Evolutionary conservation across 2,329 filamentous ascomycete genomes (phyloP), one percentile per base, ranked within the genome.

Genomic region (Sporothrix luriei): DNA sequence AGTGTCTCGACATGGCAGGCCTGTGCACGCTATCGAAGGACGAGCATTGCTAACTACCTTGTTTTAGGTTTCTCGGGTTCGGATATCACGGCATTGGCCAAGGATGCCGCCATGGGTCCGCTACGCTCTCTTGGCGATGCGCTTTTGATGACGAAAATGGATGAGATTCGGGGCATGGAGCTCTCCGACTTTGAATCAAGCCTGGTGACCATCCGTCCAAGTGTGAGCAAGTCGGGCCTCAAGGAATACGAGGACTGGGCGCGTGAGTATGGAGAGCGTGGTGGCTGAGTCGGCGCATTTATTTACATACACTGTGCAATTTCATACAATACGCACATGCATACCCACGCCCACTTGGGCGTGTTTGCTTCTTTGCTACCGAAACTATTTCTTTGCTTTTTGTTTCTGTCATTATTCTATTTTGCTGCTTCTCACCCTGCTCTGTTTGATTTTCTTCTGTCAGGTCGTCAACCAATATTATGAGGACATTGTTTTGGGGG

Each of bases 61-160:
- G 68, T 61, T 51, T 3, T 69, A 97, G 94, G 93, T n/a, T 99
- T 97, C 80, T 97, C 93, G 10, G 95, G 95, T 57, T 97, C 93
- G 1, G 95, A 99, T 76, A 97, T 99, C 73, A 98, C 95, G 26
- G 94, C 95, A 1, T 83, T 99, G 10, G 95, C 95, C 9, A 99
- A 99, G 80, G 95, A 99, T 77, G 95, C 95, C 10, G 95, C 95
- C 2, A 99, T 99, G 95, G 94, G 95, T 0, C 95, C 95, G 0
- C 82, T 99, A 14, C 88, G 95, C 43, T 94, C 93, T 68, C 83
- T 98, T 2, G 95, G 95, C 33, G 95, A 98, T 78, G 92, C 91
- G 52, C 82, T 99, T 40, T 84, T 99, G 46, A 89, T 92, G 73
- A 98, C 96, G 84, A 91, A 91, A 0, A 97, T 95, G 87, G 95